Base-by-base conservation (phyloP, 176 grass and related monocot species). In the Cenchrus fungigraminus region DNA sequence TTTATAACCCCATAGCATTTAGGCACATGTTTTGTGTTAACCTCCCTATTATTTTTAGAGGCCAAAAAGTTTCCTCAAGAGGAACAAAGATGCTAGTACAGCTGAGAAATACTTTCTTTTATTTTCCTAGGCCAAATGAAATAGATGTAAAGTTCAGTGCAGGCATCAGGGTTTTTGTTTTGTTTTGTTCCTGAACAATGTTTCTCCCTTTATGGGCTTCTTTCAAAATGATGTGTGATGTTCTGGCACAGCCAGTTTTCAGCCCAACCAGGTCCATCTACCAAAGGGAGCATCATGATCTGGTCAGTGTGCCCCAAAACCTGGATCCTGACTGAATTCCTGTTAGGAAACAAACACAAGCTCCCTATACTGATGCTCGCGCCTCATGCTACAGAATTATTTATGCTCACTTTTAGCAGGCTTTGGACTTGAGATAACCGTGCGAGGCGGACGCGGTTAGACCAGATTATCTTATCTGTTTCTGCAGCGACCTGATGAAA, bases 31-130 rank as follows among this genome's bases (percentile, higher is more conserved):
- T 64, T 78, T 54, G 12, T 57, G 49, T 58, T 53, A 57, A 16
- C 32, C 63, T 70, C 22, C 20, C 32, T 65, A 55, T 51, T 14
- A 6, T 44, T 52, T 59, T 80, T 85, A 13, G 1, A 52, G 12
- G 37, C 61, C 9, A 2, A 65, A 80, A 17, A 32, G 51, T 32
- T 71, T n/a, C 10, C 10, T 4, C 40, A 14, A 0, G 0, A 16
- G 19, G 61, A 65, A 15, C 76, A 84, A 69, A 61, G 53, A 80
- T 43, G 8, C 37, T 73, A 84, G 60, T 6, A 28, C 68, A 74
- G 61, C 12, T 43, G 82, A 74, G 67, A 58, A 79, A 66, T 51
- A 73, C 12, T 57, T 29, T 2, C 37, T 76, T 49, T 25, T 58
- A 84, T 52, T 74, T 67, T 58, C 37, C 19, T 66, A 64, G 25